A percentile compares a stretch with the other conserved stretches of the same genome.
These are phyloP conservation scores for Ophiocordyceps polyrhachis-furcata DNA, from an alignment of 2,329 filamentous ascomycete species.

Conservation along the genomic window DNA sequence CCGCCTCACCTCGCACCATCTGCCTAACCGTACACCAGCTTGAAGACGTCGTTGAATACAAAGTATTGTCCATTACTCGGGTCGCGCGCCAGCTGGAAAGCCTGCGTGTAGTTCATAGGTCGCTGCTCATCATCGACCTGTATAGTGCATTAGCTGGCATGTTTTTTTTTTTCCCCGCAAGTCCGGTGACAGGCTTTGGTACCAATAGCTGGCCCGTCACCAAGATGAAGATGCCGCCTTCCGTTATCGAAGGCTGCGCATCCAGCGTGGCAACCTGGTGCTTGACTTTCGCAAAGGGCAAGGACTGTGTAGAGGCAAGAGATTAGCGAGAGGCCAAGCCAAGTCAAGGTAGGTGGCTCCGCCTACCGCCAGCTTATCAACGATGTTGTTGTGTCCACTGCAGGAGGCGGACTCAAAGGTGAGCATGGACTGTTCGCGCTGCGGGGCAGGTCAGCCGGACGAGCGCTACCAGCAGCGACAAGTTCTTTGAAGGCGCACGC, in stretches of 20 bases:
- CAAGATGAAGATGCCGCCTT: conserved; percentile 62
- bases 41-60: conserved; percentile 91
- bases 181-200: conserved; percentile 15
- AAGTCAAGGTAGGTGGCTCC: neutral
- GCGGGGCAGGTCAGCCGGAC: conserved; percentile 5
- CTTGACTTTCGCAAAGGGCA: conserved; percentile 67
- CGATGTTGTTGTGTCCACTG: conserved; percentile 46
- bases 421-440: conserved; percentile 78
- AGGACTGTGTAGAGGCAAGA: conserved; percentile 28
- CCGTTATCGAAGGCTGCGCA: conserved; percentile 51
- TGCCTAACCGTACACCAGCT: conserved; percentile 51
- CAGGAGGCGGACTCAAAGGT: conserved; percentile 65
- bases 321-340: neutral
- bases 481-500: conserved; percentile 16
- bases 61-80: conserved; percentile 46
- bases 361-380: conserved; percentile 64
- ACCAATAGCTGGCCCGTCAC: conserved; percentile 78
- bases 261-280: conserved; percentile 65
- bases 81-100: conserved; percentile 67
- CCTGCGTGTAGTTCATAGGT: conserved; percentile 81
- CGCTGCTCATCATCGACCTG: conserved; percentile 77
- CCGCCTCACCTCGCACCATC: neutral
- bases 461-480: neutral
- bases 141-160: conserved; percentile 1
- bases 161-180: neutral